Conservation (phyloP, 345 rosid genomes). For the Boechera stricta region DNA sequence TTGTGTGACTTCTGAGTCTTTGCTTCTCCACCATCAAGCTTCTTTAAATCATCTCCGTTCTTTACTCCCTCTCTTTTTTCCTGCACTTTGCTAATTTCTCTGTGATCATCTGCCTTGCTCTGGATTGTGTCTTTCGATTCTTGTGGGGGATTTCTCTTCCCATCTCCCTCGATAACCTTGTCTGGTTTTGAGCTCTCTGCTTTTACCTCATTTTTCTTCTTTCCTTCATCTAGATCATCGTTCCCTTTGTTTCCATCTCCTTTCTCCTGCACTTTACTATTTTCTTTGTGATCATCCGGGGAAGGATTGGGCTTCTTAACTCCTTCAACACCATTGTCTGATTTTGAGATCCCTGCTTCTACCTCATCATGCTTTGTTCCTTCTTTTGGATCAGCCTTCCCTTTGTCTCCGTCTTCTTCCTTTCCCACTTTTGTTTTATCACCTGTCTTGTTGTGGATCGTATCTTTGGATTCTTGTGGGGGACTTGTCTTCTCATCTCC, state of each 20-base stretch:
- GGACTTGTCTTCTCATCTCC: constrained; percentile 12
- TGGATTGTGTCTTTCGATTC: constrained; percentile 25
- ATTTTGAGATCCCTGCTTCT: neutral
- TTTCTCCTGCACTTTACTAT: constrained; percentile 23
- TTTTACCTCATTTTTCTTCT: constrained; percentile 12
- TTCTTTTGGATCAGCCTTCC: neutral
- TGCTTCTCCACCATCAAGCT: constrained; percentile 22
- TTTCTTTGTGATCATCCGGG: neutral
- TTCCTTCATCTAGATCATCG: constrained; percentile 22
- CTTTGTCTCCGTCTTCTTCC: neutral
- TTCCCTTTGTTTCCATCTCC: constrained; percentile 12
- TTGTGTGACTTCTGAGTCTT: constrained; percentile 31
- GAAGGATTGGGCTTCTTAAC: neutral
- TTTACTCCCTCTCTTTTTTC: constrained; percentile 26
- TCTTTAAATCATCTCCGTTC: constrained; percentile 11
- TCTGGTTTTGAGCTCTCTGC: constrained; percentile 10
- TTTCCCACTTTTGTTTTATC: neutral
- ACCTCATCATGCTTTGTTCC: neutral
- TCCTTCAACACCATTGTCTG: constrained; percentile 9
- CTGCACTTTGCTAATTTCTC: constrained; percentile 23
- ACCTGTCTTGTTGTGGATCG: neutral
- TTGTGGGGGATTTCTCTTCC: constrained; percentile 24
- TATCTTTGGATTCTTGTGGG: neutral
- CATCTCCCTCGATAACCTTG: neutral
- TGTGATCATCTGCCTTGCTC: constrained; percentile 23